A percentile compares a stretch with the other conserved stretches of the same genome.
Evolutionary conservation across 1,284 basidiomycete genomes (phyloP).

Genomic region (Leccinum subrobustum): DNA sequence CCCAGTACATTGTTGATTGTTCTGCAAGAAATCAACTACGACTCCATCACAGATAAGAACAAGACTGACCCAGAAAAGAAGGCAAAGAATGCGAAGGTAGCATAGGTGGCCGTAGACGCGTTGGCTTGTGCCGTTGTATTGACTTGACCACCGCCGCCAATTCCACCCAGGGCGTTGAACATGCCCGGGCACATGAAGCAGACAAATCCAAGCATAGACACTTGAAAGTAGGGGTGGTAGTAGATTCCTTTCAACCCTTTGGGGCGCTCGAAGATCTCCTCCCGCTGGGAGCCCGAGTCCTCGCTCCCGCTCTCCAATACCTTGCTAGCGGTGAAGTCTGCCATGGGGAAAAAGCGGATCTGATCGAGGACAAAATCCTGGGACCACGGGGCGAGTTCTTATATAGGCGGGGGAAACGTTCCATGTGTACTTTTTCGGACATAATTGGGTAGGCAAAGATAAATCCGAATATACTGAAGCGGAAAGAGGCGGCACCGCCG

Average conservation of each 20-base stretch:
- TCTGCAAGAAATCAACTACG: slow-evolving; percentile 34
- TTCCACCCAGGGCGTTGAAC: slow-evolving; percentile 42
- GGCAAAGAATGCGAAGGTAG: slow-evolving; percentile 60
- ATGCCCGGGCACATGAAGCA: slow-evolving; percentile 42
- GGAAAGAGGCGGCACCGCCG: neutral
- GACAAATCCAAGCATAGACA: slow-evolving; percentile 41
- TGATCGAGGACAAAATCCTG: neutral
- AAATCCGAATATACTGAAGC: neutral
- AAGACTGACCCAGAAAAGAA: slow-evolving; percentile 41
- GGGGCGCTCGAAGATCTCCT: slow-evolving; percentile 29
- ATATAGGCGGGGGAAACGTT: slow-evolving; percentile 1
- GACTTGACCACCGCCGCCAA: slow-evolving; percentile 71
- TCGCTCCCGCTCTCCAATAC: slow-evolving; percentile 24
- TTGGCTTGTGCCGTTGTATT: slow-evolving; percentile 61
- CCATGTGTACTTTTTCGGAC: slow-evolving; percentile 18
- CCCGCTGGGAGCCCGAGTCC: slow-evolving; percentile 20
- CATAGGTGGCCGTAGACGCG: slow-evolving; percentile 63
- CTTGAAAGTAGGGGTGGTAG: slow-evolving; percentile 37
- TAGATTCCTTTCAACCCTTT: slow-evolving; percentile 35
- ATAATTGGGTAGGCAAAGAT: slow-evolving; percentile 8
- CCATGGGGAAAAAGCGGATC: slow-evolving; percentile 11
- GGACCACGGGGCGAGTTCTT: slow-evolving; percentile 12
- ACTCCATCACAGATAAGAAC: neutral
- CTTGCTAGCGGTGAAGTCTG: slow-evolving; percentile 20
- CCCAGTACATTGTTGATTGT: slow-evolving; percentile 79